Evolutionary conservation across 768 basidiomycete species (phyloP), one percentile per base, ranked within the genome.

Genomic region (Naganishia friedmannii): DNA sequence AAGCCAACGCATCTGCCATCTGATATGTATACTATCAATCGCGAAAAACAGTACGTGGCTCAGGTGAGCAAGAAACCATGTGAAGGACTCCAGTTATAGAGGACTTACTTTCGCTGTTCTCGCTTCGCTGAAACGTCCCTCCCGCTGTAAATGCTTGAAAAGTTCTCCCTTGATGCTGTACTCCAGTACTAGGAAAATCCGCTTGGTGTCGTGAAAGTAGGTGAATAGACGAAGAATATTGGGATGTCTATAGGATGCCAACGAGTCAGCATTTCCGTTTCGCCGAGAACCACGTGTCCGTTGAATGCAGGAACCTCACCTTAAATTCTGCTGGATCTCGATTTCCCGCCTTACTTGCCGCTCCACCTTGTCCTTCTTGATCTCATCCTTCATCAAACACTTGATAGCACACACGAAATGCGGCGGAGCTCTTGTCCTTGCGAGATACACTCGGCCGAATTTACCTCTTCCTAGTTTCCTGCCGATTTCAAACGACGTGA

Each of bases 401-500:
- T 98, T 98, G 82, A 98, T 88, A 1, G 95, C 95, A 76, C 98
- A 87, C 78, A 97, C 95, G 84, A 91, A 98, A 70, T 89, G 87
- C 0, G 93, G 92, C 70, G 89, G 86, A 70, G 84, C 81, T 80
- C 94, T 95, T 23, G 95, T 97, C 63, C 94, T 88, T 54, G 95
- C 93, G 89, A 98, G 94, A 84, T 99, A 98, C 29, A 99, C 96
- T 2, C 93, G 90, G 0, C 96, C 96, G 75, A 98, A 99, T 83
- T 98, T 98, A 55, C 96, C 96, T 80, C 98, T 97, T n/a, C 96
- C 96, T 1, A 99, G 85, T 3, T 93, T 93, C 13, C 93, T 87
- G 21, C 96, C 95, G 77, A 98, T 95, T 73, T 96, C 92, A 75
- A 99, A 96, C 66, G 88, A 86, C 34, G 46, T 39, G 13, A 72